Base-by-base conservation (phyloP, 2,329 filamentous ascomycete genomes). In the Colletotrichum plurivorum region DNA sequence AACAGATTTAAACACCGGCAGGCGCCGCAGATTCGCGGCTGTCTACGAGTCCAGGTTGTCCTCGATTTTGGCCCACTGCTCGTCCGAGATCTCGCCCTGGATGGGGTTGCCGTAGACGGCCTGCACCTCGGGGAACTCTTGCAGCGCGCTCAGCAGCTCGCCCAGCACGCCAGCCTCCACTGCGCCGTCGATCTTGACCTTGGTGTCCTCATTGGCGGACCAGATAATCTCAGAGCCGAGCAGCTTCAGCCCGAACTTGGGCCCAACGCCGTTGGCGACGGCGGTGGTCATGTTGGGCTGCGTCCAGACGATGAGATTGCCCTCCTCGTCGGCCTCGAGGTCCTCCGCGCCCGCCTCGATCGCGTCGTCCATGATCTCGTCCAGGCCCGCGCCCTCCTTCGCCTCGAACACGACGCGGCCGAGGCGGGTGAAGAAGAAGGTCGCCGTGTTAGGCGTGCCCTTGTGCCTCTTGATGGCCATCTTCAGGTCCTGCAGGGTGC, bases 321-420 rank as follows among this genome's bases (percentile, higher is more conserved):
- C 69, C 16, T 71, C 71, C 8, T 71, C 69, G 31, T 72, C 71
- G 20, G 54, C 20, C 68, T 93, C 87, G 0, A 94, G 86, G 73
- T 95, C 93, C 73, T 93, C 89, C 1, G 92, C 93, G 10, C 94
- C 95, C 10, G 92, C 93, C 76, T 98, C 95, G 58, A 98, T 90
- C 6, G 93, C 94, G 62, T 91, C 94, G 61, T 92, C 88, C 73
- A 98, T 91, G 49, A 98, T 82, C 25, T 94, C 88, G 46, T 94
- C 91, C 58, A 96, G 89, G 53, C 45, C 43, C 10, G 84, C 77
- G 25, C 77, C 80, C 27, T 81, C 87, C 71, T 85, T 80, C 16
- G 73, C 83, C 76, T 90, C 89, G 75, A 98, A 91, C 4, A 91
- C 84, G 31, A 94, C 87, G 60, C 91, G 87, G 2, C 96, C 96